Evolutionary conservation across 352 stramenopile genomes (phyloP).

Genomic region (Nothophytophthora sp.): DNA sequence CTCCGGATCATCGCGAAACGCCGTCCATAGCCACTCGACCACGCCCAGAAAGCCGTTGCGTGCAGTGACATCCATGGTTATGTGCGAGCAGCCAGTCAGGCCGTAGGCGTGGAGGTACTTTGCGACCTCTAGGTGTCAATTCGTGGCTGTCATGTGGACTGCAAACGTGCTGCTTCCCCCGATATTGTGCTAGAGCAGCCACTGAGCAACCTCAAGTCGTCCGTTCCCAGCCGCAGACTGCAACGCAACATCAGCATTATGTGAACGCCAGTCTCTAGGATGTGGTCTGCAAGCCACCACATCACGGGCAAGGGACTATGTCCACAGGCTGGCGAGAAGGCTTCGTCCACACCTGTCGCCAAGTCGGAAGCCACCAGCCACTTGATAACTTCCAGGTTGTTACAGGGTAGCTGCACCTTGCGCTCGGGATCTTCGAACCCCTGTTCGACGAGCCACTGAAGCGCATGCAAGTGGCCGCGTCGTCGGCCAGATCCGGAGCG

Average conservation of each 20-base stretch:
- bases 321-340: conserved; percentile 1
- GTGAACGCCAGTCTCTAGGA: not conserved
- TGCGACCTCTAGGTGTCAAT: not conserved
- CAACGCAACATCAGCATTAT: not conserved
- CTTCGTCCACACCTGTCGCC: not conserved
- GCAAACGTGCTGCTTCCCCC: not conserved
- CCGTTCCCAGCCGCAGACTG: not conserved
- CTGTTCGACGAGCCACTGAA: conserved; percentile 4
- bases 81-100: conserved; percentile 32
- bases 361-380: not conserved
- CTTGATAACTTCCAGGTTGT: conserved; percentile 6
- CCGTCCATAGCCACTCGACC: conserved; percentile 1
- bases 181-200: not conserved
- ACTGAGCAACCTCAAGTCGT: not conserved
- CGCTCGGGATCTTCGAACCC: not conserved
- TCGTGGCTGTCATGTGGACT: not conserved
- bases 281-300: conserved; percentile 6
- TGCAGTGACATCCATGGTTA: conserved; percentile 11
- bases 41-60: conserved; percentile 4
- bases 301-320: not conserved
- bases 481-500: not conserved
- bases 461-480: not conserved
- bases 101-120: not conserved
- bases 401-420: not conserved
- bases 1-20: not conserved